phyloP scores from a whole-genome alignment of 768 basidiomycete genomes.

The Hypholoma fasciculare region DNA sequence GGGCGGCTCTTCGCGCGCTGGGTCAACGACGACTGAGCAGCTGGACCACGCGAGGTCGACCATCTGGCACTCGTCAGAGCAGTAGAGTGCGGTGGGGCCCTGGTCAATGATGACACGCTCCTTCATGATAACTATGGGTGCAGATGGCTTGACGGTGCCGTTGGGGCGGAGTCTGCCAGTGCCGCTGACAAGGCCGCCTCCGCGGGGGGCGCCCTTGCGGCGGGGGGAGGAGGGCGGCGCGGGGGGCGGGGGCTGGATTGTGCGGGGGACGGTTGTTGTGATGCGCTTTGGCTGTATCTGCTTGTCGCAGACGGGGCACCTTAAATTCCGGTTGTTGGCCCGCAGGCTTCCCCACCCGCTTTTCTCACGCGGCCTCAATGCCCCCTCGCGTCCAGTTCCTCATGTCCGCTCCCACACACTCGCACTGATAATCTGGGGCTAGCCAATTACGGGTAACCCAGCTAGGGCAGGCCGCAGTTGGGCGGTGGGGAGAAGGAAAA shows the following conservation, averaged over 20 bases:
- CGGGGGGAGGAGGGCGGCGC: conserved; percentile 40
- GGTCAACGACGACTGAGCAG: conserved; percentile 25
- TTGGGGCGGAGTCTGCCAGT: conserved; percentile 64
- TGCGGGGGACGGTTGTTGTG: conserved; percentile 43
- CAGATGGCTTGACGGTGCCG: conserved; percentile 46
- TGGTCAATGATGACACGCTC: conserved; percentile 77
- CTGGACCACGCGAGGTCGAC: conserved; percentile 50
- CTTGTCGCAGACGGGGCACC: conserved; percentile 80
- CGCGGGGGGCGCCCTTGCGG: conserved; percentile 31
- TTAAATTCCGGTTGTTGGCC: no score
- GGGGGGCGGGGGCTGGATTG: conserved; percentile 33
- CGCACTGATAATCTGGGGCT: no score
- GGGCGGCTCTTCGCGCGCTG: neutral
- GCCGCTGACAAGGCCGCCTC: conserved; percentile 58
- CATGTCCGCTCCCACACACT: no score
- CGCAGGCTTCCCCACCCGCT: no score
- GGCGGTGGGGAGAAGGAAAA: no score
- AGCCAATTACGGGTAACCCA: no score
- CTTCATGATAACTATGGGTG: conserved; percentile 36
- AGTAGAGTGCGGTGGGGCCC: conserved; percentile 79
- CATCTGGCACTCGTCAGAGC: conserved; percentile 74
- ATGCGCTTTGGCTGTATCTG: conserved; percentile 80
- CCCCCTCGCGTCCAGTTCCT: no score
- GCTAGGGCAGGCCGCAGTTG: no score
- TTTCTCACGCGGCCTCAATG: no score